Evolutionary conservation across 148 eudicot species (phyloP).

Genomic region (Selenicereus undatus): DNA sequence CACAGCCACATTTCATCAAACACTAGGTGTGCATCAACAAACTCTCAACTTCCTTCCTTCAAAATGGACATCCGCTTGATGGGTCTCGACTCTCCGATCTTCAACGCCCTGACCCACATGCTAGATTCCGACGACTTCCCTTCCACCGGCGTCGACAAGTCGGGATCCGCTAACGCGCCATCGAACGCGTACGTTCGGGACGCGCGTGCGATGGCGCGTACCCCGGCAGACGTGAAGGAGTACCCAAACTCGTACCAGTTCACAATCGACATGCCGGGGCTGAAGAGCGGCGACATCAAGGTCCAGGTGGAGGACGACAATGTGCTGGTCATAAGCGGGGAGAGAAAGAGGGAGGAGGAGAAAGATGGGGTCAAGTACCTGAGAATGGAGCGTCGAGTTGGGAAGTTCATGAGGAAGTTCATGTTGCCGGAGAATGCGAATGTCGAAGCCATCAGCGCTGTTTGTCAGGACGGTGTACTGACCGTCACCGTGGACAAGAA

Average conservation of each 20-base stretch:
- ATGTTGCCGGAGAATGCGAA: conserved; percentile 64
- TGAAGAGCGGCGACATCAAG: conserved; percentile 46
- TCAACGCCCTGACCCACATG: conserved; percentile 46
- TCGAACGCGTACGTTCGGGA: conserved; percentile 54
- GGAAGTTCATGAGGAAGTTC: conserved; percentile 79
- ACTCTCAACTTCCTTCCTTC: neutral
- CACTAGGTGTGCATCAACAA: neutral
- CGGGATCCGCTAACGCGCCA: conserved; percentile 31
- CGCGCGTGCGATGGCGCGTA: conserved; percentile 61
- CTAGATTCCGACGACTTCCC: conserved; percentile 34
- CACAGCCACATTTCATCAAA: neutral
- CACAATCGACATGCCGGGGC: conserved; percentile 74
- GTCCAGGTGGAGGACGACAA: conserved; percentile 67
- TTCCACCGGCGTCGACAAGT: conserved; percentile 20
- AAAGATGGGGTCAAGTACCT: conserved; percentile 51
- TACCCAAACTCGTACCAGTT: conserved; percentile 50
- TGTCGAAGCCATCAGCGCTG: conserved; percentile 42
- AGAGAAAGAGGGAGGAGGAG: conserved; percentile 49
- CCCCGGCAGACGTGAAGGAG: conserved; percentile 65
- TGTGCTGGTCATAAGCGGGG: conserved; percentile 55
- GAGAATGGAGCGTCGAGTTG: conserved; percentile 67
- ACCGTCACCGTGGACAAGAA: conserved; percentile 54
- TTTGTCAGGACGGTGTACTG: conserved; percentile 68
- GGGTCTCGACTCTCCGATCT: conserved; percentile 45
- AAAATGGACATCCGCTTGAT: conserved; percentile 55